phyloP scores from a whole-genome alignment of 768 basidiomycete genomes.

The Auricularia heimuer region DNA sequence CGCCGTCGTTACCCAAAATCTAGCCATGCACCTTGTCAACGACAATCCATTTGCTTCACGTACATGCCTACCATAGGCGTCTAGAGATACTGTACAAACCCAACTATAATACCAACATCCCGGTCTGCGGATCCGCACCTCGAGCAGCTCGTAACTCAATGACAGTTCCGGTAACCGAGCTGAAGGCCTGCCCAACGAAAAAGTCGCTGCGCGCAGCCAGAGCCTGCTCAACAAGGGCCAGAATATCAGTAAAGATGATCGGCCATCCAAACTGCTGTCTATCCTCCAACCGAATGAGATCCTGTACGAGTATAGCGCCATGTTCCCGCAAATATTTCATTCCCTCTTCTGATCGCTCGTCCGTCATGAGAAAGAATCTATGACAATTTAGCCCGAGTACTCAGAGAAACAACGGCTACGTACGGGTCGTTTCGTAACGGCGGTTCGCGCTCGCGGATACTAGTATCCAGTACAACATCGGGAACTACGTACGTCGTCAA shows the following conservation, averaged over 20 bases:
- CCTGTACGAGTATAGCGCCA: constrained; percentile 14
- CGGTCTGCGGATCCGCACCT: background rate
- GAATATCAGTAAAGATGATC: constrained; percentile 15
- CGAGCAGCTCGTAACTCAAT: background rate
- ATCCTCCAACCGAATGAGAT: constrained; percentile 16
- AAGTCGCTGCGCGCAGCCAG: background rate
- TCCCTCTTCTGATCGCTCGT: constrained; percentile 14
- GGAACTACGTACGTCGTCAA: constrained; percentile 7
- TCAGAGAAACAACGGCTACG: background rate
- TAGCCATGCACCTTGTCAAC: too few species aligned
- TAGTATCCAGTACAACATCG: constrained; percentile 7
- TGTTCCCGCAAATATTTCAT: constrained; percentile 11
- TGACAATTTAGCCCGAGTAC: background rate
- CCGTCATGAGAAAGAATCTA: constrained; percentile 20
- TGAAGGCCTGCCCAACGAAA: background rate
- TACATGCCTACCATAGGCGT: too few species aligned
- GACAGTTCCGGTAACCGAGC: background rate
- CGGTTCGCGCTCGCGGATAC: constrained; percentile 3
- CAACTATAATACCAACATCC: background rate
- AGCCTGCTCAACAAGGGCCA: constrained; percentile 15
- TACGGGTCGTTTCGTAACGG: constrained; percentile 10
- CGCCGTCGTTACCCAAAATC: too few species aligned
- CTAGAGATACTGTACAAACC: too few species aligned
- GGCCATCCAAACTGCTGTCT: constrained; percentile 13
- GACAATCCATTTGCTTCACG: too few species aligned